Conservation (phyloP, 176 grass and related monocot genomes). For the Luzula sylvatica region DNA sequence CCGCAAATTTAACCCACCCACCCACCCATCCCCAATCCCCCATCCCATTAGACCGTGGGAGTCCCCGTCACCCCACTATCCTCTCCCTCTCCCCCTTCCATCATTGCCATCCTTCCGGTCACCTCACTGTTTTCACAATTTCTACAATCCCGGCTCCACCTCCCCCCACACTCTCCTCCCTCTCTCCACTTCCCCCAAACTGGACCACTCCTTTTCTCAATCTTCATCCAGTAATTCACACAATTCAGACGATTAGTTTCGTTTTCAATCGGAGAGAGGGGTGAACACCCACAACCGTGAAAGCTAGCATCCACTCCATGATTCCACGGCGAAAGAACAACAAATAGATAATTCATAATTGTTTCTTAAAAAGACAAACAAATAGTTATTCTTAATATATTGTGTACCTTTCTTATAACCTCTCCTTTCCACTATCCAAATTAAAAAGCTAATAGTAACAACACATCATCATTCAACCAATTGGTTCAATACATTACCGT, state of each 20-base stretch:
- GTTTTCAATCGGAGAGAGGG: too few relatives aligned
- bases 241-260: too few relatives aligned
- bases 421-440: constrained; percentile 19
- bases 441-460: constrained; percentile 10
- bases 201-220: background rate
- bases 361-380: background rate
- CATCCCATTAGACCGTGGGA: constrained; percentile 7
- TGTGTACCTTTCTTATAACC: background rate
- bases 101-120: background rate
- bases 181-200: background rate
- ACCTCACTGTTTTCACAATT: constrained; percentile 1
- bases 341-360: background rate
- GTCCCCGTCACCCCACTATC: constrained; percentile 7
- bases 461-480: constrained; percentile 13
- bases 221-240: too few relatives aligned
- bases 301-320: constrained; percentile 9
- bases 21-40: background rate
- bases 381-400: background rate
- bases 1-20: background rate
- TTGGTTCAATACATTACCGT: constrained; percentile 3
- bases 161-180: background rate
- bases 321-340: constrained; percentile 4
- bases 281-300: constrained; percentile 7
- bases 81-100: too few relatives aligned
- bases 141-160: constrained; percentile 2